Evolutionary conservation across 768 basidiomycete genomes (phyloP).

Genomic region (Thelephora ganbajun): DNA sequence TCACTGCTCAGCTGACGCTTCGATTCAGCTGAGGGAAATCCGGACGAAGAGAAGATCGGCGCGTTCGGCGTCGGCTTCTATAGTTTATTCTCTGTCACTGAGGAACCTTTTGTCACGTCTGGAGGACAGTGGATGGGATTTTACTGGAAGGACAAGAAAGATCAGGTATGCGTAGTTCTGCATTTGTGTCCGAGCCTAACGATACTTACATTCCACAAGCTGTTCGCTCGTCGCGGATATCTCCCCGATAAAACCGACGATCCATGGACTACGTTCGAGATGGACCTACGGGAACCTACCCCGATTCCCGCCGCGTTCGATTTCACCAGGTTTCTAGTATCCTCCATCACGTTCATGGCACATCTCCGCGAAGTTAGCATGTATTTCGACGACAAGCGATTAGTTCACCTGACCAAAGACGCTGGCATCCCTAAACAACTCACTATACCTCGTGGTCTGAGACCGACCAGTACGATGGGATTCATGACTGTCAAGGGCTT

Average conservation of each 20-base stretch:
- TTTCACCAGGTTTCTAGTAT: constrained; percentile 78
- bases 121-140: constrained; percentile 92
- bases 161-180: constrained; percentile 40
- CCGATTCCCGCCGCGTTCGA: constrained; percentile 78
- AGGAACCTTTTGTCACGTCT: constrained; percentile 71
- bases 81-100: constrained; percentile 71
- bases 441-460: constrained; percentile 41
- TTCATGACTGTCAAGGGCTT: constrained; percentile 61
- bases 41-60: constrained; percentile 89
- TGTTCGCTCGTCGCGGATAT: constrained; percentile 71
- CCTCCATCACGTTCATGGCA: constrained; percentile 88
- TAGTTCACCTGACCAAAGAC: constrained; percentile 54
- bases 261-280: constrained; percentile 79
- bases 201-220: constrained; percentile 23
- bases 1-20: not conserved
- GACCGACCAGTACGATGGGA: constrained; percentile 35
- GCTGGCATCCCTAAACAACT: constrained; percentile 36
- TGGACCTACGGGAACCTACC: constrained; percentile 69
- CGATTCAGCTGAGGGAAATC: constrained; percentile 73
- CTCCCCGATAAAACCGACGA: constrained; percentile 28
- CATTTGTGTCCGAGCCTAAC: not conserved
- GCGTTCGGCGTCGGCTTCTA: constrained; percentile 92
- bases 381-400: constrained; percentile 65
- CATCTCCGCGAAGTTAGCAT: constrained; percentile 65
- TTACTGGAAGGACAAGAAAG: constrained; percentile 89